These are phyloP conservation scores for Grigorovia jiainica DNA, from an alignment of 805 yeast species.

Conservation along the genomic window DNA sequence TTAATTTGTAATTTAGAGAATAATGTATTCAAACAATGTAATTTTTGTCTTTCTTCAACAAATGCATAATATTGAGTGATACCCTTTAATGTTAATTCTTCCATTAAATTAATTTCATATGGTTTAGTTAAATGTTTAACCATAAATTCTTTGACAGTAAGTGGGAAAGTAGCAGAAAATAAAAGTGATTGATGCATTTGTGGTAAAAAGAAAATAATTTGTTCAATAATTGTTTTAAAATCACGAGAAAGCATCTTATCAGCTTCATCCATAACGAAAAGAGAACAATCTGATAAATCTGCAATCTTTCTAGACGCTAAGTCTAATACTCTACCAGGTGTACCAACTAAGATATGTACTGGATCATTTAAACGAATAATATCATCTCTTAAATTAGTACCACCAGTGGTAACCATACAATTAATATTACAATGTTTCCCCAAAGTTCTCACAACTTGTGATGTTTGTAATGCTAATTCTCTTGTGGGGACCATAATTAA, in stretches of 20 bases:
- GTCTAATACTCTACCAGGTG: slow-evolving; percentile 96
- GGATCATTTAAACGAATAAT: slow-evolving; percentile 86
- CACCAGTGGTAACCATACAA: slow-evolving; percentile 98
- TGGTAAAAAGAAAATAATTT: slow-evolving; percentile 76
- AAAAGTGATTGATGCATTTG: slow-evolving; percentile 70
- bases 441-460: slow-evolving; percentile 91
- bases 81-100: slow-evolving; percentile 91
- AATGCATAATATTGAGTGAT: slow-evolving; percentile 97
- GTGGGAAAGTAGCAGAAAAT: slow-evolving; percentile 93
- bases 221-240: slow-evolving; percentile 79
- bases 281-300: slow-evolving; percentile 74
- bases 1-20: slow-evolving; percentile 91
- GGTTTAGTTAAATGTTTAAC: slow-evolving; percentile 84
- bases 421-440: slow-evolving; percentile 89
- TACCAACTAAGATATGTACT: slow-evolving; percentile 91
- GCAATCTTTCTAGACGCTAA: slow-evolving; percentile 83
- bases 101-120: slow-evolving; percentile 94
- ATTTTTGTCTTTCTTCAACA: slow-evolving; percentile 91
- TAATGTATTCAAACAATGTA: slow-evolving; percentile 90
- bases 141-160: slow-evolving; percentile 88
- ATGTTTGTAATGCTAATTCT: slow-evolving; percentile 94
- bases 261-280: slow-evolving; percentile 97
- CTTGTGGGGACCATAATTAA: slow-evolving; percentile 93
- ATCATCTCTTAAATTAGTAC: slow-evolving; percentile 89
- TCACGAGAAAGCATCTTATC: slow-evolving; percentile 92